phyloP scores from a whole-genome alignment of 345 rosid genomes.

The Lagerstroemia speciosa region DNA sequence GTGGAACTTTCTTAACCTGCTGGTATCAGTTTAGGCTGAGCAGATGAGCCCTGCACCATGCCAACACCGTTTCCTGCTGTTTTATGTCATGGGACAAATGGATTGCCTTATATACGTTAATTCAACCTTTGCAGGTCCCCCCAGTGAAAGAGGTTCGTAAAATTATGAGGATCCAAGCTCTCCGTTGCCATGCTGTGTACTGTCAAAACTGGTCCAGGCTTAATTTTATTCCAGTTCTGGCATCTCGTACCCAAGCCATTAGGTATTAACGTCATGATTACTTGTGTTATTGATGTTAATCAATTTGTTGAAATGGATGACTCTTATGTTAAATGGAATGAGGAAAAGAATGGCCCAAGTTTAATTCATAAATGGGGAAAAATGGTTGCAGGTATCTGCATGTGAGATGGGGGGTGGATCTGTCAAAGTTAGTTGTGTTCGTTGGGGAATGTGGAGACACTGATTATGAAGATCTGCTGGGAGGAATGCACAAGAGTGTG shows the following conservation, averaged over 20 bases:
- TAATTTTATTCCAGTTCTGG: slow-evolving; percentile 71
- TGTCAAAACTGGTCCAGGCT: slow-evolving; percentile 76
- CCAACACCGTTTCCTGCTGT: background rate
- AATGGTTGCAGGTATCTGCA: slow-evolving; percentile 56
- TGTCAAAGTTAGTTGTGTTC: slow-evolving; percentile 75
- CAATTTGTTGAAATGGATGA: background rate
- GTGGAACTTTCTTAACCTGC: background rate
- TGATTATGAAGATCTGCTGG: slow-evolving; percentile 86
- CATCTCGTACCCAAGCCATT: slow-evolving; percentile 88
- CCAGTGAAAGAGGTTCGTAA: slow-evolving; percentile 83
- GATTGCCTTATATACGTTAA: background rate
- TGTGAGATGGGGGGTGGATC: slow-evolving; percentile 86
- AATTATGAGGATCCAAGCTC: slow-evolving; percentile 77
- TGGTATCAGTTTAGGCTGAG: background rate
- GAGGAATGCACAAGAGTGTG: slow-evolving; percentile 75
- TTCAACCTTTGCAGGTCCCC: slow-evolving; percentile 37
- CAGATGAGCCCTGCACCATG: background rate
- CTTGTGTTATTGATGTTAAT: background rate
- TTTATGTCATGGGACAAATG: background rate
- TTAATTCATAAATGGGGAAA: background rate
- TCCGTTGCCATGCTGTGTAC: slow-evolving; percentile 73
- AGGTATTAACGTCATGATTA: slow-evolving; percentile 32
- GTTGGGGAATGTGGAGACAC: slow-evolving; percentile 93
- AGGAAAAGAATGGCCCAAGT: background rate
- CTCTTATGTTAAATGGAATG: background rate